These are phyloP conservation scores for Euphrasia arctica DNA, from an alignment of 305 asterid species.

Conservation along the genomic window DNA sequence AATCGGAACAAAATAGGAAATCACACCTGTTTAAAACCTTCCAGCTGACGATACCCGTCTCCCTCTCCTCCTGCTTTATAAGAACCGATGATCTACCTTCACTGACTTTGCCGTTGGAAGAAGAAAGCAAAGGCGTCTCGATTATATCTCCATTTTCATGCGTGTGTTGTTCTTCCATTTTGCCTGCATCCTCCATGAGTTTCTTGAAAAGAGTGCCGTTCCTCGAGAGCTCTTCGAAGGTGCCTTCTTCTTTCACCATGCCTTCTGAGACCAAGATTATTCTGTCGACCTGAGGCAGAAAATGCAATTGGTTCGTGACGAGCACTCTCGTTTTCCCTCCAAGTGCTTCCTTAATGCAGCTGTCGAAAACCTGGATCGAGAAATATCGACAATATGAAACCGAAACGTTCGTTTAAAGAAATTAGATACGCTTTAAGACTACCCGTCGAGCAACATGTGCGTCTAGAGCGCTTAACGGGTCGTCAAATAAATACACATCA, in stretches of 20 bases:
- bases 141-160: slow-evolving; percentile 45
- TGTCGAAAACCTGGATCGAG: slow-evolving; percentile 63
- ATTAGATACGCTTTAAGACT: slow-evolving; percentile 19
- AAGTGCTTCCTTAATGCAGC: slow-evolving; percentile 71
- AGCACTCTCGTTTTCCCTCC: slow-evolving; percentile 87
- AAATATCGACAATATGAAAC: background rate
- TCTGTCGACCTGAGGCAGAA: slow-evolving; percentile 85
- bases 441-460: slow-evolving; percentile 98
- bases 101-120: slow-evolving; percentile 42
- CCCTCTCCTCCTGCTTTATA: slow-evolving; percentile 92
- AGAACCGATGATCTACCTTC: slow-evolving; percentile 68
- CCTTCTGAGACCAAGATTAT: slow-evolving; percentile 77
- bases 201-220: slow-evolving; percentile 72
- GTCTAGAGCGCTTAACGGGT: slow-evolving; percentile 95
- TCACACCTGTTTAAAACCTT: slow-evolving; percentile 70
- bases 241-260: slow-evolving; percentile 89
- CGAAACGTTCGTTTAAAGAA: background rate
- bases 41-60: slow-evolving; percentile 91
- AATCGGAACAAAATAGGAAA: background rate
- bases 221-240: slow-evolving; percentile 82
- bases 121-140: slow-evolving; percentile 33
- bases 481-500: slow-evolving; percentile 92
- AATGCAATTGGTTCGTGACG: slow-evolving; percentile 87
- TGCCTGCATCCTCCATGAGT: slow-evolving; percentile 93
- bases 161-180: slow-evolving; percentile 57